phyloP scores from a whole-genome alignment of 2,329 filamentous ascomycete species.

The Xylariales sp. region DNA sequence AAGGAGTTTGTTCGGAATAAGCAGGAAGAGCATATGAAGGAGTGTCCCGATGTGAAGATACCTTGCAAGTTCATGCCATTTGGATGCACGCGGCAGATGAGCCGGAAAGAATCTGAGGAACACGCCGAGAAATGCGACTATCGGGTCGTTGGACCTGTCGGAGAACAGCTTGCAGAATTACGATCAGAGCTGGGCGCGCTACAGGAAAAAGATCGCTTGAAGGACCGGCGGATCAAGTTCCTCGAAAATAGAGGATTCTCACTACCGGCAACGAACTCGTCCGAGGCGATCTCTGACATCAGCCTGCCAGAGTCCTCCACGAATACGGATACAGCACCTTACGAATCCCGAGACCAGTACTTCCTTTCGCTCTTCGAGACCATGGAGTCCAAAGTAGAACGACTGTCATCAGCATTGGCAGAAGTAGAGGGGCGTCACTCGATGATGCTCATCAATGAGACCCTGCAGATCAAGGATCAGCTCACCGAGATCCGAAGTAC shows the following conservation, averaged over 20 bases:
- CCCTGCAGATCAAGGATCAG: constrained; percentile 57
- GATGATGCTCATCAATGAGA: constrained; percentile 58
- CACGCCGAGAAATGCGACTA: constrained; percentile 49
- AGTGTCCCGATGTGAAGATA: constrained; percentile 37
- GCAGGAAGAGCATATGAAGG: constrained; percentile 42
- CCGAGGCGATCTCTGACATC: constrained; percentile 21
- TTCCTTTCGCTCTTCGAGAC: constrained; percentile 41
- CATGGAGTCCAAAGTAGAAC: constrained; percentile 53
- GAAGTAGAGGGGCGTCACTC: constrained; percentile 57
- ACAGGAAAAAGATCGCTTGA: constrained; percentile 32
- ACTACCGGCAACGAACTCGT: constrained; percentile 18
- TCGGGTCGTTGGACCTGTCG: constrained; percentile 47
- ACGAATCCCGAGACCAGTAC: constrained; percentile 38
- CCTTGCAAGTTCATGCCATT: constrained; percentile 44
- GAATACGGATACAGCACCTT: constrained; percentile 22
- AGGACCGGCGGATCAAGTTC: constrained; percentile 37
- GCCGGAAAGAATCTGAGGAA: constrained; percentile 34
- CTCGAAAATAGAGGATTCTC: constrained; percentile 32
- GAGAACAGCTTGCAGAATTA: constrained; percentile 41
- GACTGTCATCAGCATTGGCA: constrained; percentile 50
- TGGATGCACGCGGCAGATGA: constrained; percentile 40
- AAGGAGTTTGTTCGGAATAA: constrained; percentile 38
- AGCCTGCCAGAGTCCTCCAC: constrained; percentile 19
- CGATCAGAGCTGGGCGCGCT: constrained; percentile 43
- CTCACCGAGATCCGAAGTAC: constrained; percentile 56